phyloP scores from a whole-genome alignment of 345 rosid genomes.

The Sisymbrium altissimum region DNA sequence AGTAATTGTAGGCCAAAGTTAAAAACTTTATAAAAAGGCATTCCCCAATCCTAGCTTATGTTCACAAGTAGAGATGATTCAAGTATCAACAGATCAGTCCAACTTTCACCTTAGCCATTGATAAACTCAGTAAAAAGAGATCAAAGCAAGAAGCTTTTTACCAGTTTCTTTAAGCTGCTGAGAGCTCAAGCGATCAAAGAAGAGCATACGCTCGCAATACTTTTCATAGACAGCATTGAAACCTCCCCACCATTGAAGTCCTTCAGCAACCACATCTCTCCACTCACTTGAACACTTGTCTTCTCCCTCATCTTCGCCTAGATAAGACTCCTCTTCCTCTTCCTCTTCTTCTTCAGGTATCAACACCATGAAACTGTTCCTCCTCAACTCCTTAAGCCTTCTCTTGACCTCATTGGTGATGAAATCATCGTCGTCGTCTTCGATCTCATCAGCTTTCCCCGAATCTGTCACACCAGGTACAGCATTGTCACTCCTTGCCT shows the following conservation, averaged over 20 bases:
- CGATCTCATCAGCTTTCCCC: constrained; percentile 41
- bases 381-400: constrained; percentile 79
- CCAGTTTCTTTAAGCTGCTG: constrained; percentile 65
- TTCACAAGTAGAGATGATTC: not conserved
- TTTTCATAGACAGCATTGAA: constrained; percentile 85
- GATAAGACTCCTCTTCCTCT: constrained; percentile 58
- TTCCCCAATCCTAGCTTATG: not conserved
- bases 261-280: constrained; percentile 92
- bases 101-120: not conserved
- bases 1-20: not conserved
- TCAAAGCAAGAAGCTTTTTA: constrained; percentile 33
- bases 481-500: constrained; percentile 42
- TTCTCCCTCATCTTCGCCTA: constrained; percentile 42
- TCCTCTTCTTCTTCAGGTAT: constrained; percentile 92
- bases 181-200: constrained; percentile 68
- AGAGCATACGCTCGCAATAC: constrained; percentile 86
- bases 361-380: constrained; percentile 90
- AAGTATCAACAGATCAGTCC: not conserved
- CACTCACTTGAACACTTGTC: constrained; percentile 68
- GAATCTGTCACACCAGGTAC: constrained; percentile 29
- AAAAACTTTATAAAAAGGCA: not conserved
- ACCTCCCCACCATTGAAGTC: constrained; percentile 94
- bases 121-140: not conserved
- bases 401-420: constrained; percentile 91
- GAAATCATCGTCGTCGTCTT: constrained; percentile 94